Evolutionary conservation across 768 basidiomycete species (phyloP).

Genomic region (Trametes gibbosa): DNA sequence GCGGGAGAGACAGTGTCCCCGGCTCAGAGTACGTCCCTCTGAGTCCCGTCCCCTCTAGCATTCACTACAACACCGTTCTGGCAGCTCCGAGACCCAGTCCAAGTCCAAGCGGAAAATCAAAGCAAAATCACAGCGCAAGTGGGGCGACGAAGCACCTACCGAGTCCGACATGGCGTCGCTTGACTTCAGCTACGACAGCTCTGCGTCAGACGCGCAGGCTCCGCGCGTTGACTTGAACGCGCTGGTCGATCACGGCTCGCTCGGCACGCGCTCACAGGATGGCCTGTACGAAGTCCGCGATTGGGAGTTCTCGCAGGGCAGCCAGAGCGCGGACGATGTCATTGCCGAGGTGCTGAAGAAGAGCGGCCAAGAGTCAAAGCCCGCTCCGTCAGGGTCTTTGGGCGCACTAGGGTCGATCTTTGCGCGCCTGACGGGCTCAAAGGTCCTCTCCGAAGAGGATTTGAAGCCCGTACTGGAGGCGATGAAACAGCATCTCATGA

Average conservation of each 20-base stretch:
- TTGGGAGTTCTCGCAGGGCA: conserved; percentile 65
- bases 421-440: conserved; percentile 81
- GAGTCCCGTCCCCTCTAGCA: not conserved
- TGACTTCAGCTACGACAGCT: conserved; percentile 75
- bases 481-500: conserved; percentile 98
- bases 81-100: conserved; percentile 58
- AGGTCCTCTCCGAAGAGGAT: conserved; percentile 78
- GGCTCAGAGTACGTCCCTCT: conserved; percentile 63
- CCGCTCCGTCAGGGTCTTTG: conserved; percentile 38
- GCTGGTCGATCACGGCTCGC: conserved; percentile 65
- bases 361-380: conserved; percentile 25
- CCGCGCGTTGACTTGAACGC: conserved; percentile 48
- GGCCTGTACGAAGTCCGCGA: conserved; percentile 76
- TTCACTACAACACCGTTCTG: not conserved
- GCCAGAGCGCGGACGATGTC: conserved; percentile 44
- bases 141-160: conserved; percentile 80
- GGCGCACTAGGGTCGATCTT: conserved; percentile 78
- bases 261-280: conserved; percentile 74
- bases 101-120: conserved; percentile 49
- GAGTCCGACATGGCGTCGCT: conserved; percentile 91
- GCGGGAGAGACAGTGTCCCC: conserved; percentile 58
- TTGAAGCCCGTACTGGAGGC: conserved; percentile 83
- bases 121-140: conserved; percentile 76
- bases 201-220: conserved; percentile 33
- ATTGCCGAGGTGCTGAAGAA: conserved; percentile 58